These are phyloP conservation scores for Achaetomiella virescens DNA, from an alignment of 495 filamentous ascomycete species.

Conservation along the genomic window DNA sequence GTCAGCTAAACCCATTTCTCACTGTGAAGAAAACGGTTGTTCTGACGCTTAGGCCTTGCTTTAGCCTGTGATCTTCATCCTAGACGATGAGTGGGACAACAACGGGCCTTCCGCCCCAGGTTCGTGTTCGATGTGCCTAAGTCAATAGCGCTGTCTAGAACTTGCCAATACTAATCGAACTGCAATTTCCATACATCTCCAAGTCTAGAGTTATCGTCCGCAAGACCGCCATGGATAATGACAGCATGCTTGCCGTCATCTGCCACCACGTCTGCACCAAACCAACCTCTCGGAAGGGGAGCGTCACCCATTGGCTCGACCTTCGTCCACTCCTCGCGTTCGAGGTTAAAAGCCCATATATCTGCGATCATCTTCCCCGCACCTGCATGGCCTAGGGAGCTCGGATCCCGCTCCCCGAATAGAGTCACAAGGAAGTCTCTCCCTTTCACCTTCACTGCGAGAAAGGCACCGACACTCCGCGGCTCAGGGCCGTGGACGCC, in stretches of 20 bases:
- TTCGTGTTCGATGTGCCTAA: no score
- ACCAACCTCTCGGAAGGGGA: background rate
- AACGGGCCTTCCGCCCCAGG: no score
- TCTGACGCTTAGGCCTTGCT: no score
- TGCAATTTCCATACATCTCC: background rate
- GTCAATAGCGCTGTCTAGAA: no score
- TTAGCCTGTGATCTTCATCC: no score
- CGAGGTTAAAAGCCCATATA: background rate
- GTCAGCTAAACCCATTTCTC: no score
- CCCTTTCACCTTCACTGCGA: background rate
- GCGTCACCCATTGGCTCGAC: background rate
- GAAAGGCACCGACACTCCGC: background rate
- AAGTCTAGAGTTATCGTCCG: background rate
- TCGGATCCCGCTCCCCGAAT: background rate
- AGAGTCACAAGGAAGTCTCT: background rate
- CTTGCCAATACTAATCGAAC: background rate
- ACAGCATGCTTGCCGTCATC: background rate
- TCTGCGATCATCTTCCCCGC: background rate
- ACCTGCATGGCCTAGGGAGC: background rate
- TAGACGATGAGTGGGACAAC: no score
- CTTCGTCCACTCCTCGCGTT: background rate
- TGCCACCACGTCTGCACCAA: background rate
- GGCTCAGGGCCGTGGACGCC: background rate
- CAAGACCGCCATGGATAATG: background rate
- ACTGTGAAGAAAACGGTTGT: no score